Percentiles rank a stretch among this genome's conserved stretches.
Conservation (phyloP, 768 basidiomycete species). For the Pholiota molesta region DNA sequence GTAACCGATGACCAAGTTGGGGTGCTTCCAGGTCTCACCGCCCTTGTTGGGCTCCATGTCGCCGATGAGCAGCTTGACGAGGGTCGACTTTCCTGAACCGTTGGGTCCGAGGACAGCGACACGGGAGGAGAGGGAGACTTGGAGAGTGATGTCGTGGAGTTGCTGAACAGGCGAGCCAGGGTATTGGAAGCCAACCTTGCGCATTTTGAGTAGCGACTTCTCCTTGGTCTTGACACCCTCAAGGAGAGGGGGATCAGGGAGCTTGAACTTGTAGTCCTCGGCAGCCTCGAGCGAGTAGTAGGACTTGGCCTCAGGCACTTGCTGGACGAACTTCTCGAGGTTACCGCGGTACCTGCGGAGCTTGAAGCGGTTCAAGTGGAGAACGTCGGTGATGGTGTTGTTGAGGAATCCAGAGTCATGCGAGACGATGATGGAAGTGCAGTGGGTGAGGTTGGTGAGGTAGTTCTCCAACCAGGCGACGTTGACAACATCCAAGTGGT, state of each 20-base stretch:
- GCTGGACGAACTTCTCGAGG: constrained; percentile 91
- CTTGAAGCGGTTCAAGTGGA: constrained; percentile 99
- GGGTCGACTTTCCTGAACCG: constrained; percentile 97
- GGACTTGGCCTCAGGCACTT: constrained; percentile 95
- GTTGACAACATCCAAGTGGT: constrained; percentile 97
- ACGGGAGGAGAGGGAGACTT: constrained; percentile 97
- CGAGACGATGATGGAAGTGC: constrained; percentile 98
- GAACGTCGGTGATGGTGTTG: constrained; percentile 97
- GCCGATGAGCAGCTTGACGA: constrained; percentile 95
- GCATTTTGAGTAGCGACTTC: constrained; percentile 96
- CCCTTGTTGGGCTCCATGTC: constrained; percentile 97
- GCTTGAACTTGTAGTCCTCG: constrained; percentile 98
- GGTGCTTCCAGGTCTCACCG: constrained; percentile 99
- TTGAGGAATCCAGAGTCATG: constrained; percentile 98
- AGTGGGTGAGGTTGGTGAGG: constrained; percentile 82
- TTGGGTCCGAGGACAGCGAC: constrained; percentile 98
- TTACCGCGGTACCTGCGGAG: constrained; percentile 94
- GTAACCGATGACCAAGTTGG: constrained; percentile 99
- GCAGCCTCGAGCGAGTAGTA: constrained; percentile 96
- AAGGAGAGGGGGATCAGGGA: constrained; percentile 94
- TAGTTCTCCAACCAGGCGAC: constrained; percentile 97
- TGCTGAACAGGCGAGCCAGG: constrained; percentile 85
- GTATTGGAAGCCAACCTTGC: constrained; percentile 97
- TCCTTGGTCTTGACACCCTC: constrained; percentile 99
- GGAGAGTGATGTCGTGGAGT: constrained; percentile 92